phyloP scores from a whole-genome alignment of 371 early-diverging fungal genomes.

The Mortierella sp. region DNA sequence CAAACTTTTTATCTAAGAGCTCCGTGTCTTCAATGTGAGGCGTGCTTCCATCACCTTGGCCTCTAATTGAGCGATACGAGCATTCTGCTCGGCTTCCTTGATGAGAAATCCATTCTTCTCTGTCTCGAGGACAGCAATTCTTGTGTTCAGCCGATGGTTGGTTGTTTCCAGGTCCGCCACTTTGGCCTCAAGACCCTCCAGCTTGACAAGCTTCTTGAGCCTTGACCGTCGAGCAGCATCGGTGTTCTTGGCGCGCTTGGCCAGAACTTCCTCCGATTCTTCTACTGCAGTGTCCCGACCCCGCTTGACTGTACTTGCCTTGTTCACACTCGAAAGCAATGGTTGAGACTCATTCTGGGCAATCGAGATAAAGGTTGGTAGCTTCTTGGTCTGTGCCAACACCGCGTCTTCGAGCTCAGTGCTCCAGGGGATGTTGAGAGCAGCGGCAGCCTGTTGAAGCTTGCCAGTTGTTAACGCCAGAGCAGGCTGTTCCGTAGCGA shows the following conservation, averaged over 20 bases:
- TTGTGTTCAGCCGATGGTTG: conserved; percentile 71
- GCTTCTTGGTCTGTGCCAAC: conserved; percentile 8
- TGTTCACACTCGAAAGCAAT: background rate
- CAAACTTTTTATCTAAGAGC: background rate
- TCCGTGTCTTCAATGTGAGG: conserved; percentile 56
- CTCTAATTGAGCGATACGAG: conserved; percentile 75
- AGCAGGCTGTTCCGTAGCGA: conserved; percentile 1
- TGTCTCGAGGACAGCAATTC: conserved; percentile 77
- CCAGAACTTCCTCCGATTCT: conserved; percentile 68
- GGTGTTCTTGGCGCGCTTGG: conserved; percentile 90
- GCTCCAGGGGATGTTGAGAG: conserved; percentile 45
- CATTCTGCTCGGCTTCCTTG: conserved; percentile 74
- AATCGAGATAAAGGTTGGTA: background rate
- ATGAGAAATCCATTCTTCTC: conserved; percentile 69
- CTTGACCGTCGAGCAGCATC: conserved; percentile 96
- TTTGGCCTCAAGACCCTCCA: conserved; percentile 83
- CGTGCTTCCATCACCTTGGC: conserved; percentile 76
- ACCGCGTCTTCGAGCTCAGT: conserved; percentile 24
- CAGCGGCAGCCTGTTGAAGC: conserved; percentile 35
- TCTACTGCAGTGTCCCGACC: conserved; percentile 9
- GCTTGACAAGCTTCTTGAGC: conserved; percentile 81
- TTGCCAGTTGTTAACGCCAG: conserved; percentile 11
- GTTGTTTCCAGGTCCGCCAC: conserved; percentile 83
- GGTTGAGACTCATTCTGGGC: background rate
- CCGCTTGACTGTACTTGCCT: conserved; percentile 9